Base-by-base conservation (phyloP, 2,329 filamentous ascomycete genomes). In the Kalmusia sp. region DNA sequence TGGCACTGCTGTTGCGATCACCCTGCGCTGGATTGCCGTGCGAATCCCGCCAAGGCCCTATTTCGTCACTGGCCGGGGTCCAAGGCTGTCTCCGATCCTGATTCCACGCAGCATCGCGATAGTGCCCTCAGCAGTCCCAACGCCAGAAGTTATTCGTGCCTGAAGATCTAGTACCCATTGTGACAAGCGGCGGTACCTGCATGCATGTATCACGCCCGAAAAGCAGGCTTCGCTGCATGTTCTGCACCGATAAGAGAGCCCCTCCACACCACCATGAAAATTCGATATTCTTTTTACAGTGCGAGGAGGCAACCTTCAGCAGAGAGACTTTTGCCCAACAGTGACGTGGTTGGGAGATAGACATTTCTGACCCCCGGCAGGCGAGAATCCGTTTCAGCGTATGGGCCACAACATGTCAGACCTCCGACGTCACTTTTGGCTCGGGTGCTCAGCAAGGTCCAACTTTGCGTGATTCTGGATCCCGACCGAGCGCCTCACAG, bases 41-140 rank as follows among this genome's bases (percentile, higher is more conserved):
- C 38, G 30, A 55, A 53, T 34, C 46, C 38, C 45, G 57, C 60
- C 57, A 64, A 68, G 61, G 46, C 52, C 41, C 55, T 47, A 65
- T 52, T 62, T 64, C 69, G 69, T 72, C 69, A 72, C 63, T n/a
- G 52, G 55, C 51, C n/a, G n/a, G n/a, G n/a, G n/a, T n/a, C n/a
- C n/a, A n/a, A n/a, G n/a, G n/a, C n/a, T n/a, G 43, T 50, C 47
- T 52, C 40, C 44, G 40, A 57, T 52, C 55, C 53, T 55, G 52
- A 51, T 51, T 58, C 41, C 45, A 53, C 30, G 49, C 57, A 58
- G 53, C 51, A 66, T 69, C 62, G 62, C 56, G 64, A 71, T 69
- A 63, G 53, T 33, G 51, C 49, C 27, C 44, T 40, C 51, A 25
- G 19, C 39, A 19, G 7, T 40, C 30, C 49, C 9, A 24, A 30